A percentile compares a stretch with the other conserved stretches of the same genome.
Conservation (phyloP, 345 rosid genomes). For the Barbarea vulgaris region DNA sequence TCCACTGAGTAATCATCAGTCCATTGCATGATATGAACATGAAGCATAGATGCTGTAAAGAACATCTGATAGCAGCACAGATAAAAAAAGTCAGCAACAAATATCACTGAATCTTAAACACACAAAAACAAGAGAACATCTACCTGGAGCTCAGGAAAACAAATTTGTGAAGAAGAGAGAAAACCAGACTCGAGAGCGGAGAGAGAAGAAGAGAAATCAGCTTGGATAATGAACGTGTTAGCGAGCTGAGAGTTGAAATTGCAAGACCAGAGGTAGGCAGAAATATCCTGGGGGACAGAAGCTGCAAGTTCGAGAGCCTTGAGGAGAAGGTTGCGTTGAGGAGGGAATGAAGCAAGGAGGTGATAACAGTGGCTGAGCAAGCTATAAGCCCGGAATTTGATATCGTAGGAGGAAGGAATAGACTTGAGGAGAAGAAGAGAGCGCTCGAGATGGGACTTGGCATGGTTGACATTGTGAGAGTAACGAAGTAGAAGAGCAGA, state of each 20-base stretch:
- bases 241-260: slow-evolving; percentile 98
- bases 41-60: slow-evolving; percentile 81
- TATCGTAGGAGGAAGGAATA: slow-evolving; percentile 82
- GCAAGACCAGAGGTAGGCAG: slow-evolving; percentile 80
- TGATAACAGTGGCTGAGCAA: slow-evolving; percentile 91
- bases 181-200: slow-evolving; percentile 72
- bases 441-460: slow-evolving; percentile 93
- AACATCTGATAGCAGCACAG: slow-evolving; percentile 61
- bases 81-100: background rate
- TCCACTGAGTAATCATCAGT: slow-evolving; percentile 69
- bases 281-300: slow-evolving; percentile 48
- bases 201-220: slow-evolving; percentile 69
- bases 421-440: slow-evolving; percentile 53
- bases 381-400: slow-evolving; percentile 80
- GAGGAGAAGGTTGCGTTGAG: slow-evolving; percentile 74
- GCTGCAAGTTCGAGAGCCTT: slow-evolving; percentile 75
- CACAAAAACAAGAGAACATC: slow-evolving; percentile 27
- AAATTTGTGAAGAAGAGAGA: slow-evolving; percentile 59
- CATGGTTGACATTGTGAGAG: slow-evolving; percentile 76
- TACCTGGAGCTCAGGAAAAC: slow-evolving; percentile 86
- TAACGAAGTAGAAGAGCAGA: slow-evolving; percentile 84
- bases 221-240: slow-evolving; percentile 76
- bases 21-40: slow-evolving; percentile 96
- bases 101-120: background rate
- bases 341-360: slow-evolving; percentile 76